A percentile compares a stretch with the other conserved stretches of the same genome.
Conservation (phyloP, 2,329 filamentous ascomycete species). For the Sporothrix pseudoabietina region DNA sequence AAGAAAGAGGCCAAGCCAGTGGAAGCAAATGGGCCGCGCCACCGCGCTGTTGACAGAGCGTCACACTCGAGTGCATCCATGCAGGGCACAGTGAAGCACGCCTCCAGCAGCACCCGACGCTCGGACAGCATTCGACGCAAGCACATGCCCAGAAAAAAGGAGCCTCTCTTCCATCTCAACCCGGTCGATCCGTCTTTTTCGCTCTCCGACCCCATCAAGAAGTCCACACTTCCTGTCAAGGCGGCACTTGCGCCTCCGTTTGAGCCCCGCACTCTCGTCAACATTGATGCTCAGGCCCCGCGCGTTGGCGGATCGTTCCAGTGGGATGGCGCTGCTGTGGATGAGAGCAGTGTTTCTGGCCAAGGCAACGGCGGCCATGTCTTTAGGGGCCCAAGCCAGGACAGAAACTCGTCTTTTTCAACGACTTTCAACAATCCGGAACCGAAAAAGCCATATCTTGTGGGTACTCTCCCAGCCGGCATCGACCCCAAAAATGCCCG, state of each 20-base stretch:
- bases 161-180: constrained; percentile 36
- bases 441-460: constrained; percentile 53
- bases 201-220: constrained; percentile 40
- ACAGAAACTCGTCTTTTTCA: constrained; percentile 29
- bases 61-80: constrained; percentile 11
- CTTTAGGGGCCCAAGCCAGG: constrained; percentile 16
- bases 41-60: not conserved
- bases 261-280: constrained; percentile 44
- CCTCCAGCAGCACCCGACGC: constrained; percentile 29
- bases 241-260: constrained; percentile 56
- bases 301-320: constrained; percentile 14
- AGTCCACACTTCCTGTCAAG: constrained; percentile 47
- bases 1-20: constrained; percentile 35
- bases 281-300: not conserved
- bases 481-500: constrained; percentile 47
- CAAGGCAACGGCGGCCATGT: not conserved
- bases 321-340: constrained; percentile 25
- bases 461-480: constrained; percentile 54
- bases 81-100: constrained; percentile 25
- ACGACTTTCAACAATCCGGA: constrained; percentile 28
- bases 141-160: constrained; percentile 33
- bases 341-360: not conserved
- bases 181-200: constrained; percentile 39
- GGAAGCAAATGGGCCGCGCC: constrained; percentile 36
- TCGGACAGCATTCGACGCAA: constrained; percentile 32